Conservation (phyloP, 2,329 filamentous ascomycete genomes). For the Pseudogymnoascus sp. region DNA sequence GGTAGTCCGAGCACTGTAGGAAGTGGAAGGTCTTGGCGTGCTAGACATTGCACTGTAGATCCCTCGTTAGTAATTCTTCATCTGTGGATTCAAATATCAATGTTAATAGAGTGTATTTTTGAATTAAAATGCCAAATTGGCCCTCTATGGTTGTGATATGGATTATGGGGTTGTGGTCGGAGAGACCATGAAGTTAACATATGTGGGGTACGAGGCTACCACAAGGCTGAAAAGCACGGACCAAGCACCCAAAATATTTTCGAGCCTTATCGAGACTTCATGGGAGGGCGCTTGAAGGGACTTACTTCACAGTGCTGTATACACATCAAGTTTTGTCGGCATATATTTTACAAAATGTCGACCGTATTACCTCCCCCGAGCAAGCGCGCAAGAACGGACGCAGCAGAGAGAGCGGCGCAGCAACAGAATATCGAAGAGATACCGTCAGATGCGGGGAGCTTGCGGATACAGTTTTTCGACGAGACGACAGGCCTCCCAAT, state of each 20-base stretch:
- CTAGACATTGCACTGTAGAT: neutral
- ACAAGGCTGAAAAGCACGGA: slow-evolving; percentile 23
- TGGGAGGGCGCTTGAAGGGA: slow-evolving; percentile 8
- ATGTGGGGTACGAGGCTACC: slow-evolving; percentile 14
- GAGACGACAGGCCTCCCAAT: slow-evolving; percentile 67
- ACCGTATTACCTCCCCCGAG: slow-evolving; percentile 77
- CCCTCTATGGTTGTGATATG: neutral
- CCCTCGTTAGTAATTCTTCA: neutral
- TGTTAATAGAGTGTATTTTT: neutral
- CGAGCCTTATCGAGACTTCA: slow-evolving; percentile 17
- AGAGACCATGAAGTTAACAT: neutral
- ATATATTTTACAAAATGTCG: slow-evolving; percentile 50
- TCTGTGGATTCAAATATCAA: neutral
- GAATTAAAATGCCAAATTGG: neutral
- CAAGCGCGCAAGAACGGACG: slow-evolving; percentile 76
- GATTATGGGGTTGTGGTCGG: neutral
- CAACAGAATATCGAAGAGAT: slow-evolving; percentile 70
- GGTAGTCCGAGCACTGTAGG: slow-evolving; percentile 22
- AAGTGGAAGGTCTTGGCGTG: slow-evolving; percentile 14
- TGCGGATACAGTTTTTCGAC: slow-evolving; percentile 84
- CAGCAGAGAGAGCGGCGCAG: slow-evolving; percentile 60
- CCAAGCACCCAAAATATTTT: slow-evolving; percentile 10
- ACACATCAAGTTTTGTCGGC: neutral
- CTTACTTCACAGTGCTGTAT: slow-evolving; percentile 1
- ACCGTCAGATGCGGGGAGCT: slow-evolving; percentile 63